Evolutionary conservation across 148 eudicot genomes (phyloP).

Genomic region (Euryodendron excelsum): DNA sequence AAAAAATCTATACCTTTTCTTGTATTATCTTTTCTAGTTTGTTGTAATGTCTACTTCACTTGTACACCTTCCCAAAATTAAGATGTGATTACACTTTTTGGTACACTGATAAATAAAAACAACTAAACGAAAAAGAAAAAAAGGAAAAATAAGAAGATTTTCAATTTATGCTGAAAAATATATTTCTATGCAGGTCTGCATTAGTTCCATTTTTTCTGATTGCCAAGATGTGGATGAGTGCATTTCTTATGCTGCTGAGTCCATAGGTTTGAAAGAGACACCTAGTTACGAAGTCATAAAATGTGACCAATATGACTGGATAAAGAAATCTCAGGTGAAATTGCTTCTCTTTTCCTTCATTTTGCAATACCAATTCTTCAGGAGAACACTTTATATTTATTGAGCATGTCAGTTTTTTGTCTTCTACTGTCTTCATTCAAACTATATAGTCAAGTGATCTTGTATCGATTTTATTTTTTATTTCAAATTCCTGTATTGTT

Average conservation of each 20-base stretch:
- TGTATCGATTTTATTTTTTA: background rate
- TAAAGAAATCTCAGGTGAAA: slow-evolving; percentile 69
- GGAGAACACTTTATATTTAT: no score
- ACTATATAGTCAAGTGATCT: background rate
- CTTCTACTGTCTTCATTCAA: background rate
- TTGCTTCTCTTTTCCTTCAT: slow-evolving; percentile 6
- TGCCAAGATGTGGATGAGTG: slow-evolving; percentile 57
- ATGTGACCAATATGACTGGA: slow-evolving; percentile 83
- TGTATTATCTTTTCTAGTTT: no score
- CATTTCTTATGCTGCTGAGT: slow-evolving; percentile 73
- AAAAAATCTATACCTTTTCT: no score
- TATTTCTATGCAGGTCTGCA: slow-evolving; percentile 59
- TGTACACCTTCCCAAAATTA: no score
- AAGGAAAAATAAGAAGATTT: background rate
- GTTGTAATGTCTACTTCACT: no score
- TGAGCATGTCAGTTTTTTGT: background rate
- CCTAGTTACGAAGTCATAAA: slow-evolving; percentile 65
- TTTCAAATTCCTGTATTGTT: background rate
- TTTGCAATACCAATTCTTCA: background rate
- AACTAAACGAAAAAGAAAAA: background rate
- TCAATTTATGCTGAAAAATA: background rate
- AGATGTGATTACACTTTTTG: no score
- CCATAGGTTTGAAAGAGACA: slow-evolving; percentile 70
- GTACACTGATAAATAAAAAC: no score
- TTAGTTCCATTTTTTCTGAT: slow-evolving; percentile 66